Evolutionary conservation across 371 early-diverging fungal species (phyloP).

Genomic region (Lichtheimia hyalospora): DNA sequence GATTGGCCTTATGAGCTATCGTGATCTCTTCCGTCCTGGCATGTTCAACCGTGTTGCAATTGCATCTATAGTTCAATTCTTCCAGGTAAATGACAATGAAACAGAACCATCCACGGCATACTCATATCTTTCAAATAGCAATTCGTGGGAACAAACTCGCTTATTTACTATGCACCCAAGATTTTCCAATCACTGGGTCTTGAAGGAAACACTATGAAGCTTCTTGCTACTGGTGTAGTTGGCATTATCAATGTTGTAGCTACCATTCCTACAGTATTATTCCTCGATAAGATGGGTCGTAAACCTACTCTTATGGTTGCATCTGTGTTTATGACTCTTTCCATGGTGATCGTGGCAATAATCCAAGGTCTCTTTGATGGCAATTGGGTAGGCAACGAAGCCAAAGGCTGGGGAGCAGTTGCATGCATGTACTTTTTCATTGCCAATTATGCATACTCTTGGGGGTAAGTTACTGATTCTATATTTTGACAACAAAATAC

Average conservation of each 20-base stretch:
- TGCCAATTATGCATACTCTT: constrained; percentile 64
- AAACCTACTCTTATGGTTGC: constrained; percentile 49
- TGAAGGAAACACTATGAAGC: constrained; percentile 43
- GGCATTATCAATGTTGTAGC: constrained; percentile 65
- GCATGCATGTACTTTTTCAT: constrained; percentile 59
- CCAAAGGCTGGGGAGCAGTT: constrained; percentile 40
- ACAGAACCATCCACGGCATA: no score
- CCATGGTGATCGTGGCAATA: constrained; percentile 37
- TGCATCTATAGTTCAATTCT: constrained; percentile 64
- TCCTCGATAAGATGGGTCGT: constrained; percentile 66
- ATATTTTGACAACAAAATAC: neutral
- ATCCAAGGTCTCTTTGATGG: constrained; percentile 27
- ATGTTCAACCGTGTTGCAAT: constrained; percentile 62
- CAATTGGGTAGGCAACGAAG: constrained; percentile 31
- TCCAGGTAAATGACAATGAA: constrained; percentile 33
- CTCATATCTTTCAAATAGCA: constrained; percentile 35
- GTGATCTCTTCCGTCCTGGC: constrained; percentile 65
- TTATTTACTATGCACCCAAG: constrained; percentile 72
- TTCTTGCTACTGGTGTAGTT: constrained; percentile 70
- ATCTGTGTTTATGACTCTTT: constrained; percentile 29
- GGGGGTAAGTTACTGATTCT: constrained; percentile 16
- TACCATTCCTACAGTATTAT: constrained; percentile 61
- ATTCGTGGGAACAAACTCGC: constrained; percentile 73
- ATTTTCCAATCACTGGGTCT: constrained; percentile 69
- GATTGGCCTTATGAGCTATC: constrained; percentile 60